Evolutionary conservation across 2,329 filamentous ascomycete species (phyloP), one percentile per base, ranked within the genome.

Genomic region (Lecanicillium sp.): DNA sequence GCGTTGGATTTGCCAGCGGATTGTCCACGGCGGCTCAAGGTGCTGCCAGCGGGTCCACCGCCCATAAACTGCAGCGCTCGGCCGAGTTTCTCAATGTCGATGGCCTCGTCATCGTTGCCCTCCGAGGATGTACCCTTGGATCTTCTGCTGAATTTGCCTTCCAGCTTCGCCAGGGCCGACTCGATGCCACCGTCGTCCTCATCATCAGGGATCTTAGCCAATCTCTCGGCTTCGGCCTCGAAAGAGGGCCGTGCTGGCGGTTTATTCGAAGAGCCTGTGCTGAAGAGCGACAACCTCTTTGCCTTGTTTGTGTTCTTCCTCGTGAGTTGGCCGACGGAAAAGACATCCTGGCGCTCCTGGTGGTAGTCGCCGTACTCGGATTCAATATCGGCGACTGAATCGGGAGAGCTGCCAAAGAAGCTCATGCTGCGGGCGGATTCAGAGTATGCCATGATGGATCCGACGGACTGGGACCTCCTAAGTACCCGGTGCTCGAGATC

Each of bases 141-240:
- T 56, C 65, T 79, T 56, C 75, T 82, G 60, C 84, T 77, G 56
- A 84, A 93, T 56, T 81, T 91, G 9, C 93, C 93, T 68, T 98
- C 93, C 0, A 98, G 75, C 60, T 97, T 98, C 57, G 90, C 68
- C 43, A 98, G 66, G 0, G 93, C 88, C n/a, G 90, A 90, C 61
- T 97, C 93, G 21, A 97, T 83, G 11, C 91, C 91, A 6, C 89
- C 89, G 60, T 94, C 87, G 52, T 83, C 78, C 14, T 71, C 62
- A 30, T 94, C 88, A 60, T 96, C 90, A 0, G 91, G 89, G 21
- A 97, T 87, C 48, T 87, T 83, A 2, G 90, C 88, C 46, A 98
- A 79, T 57, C 87, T 87, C 51, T 90, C 83, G 1, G 94, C 88
- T 58, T 95, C 90, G 3, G 79, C 84, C 64, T 97, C 89, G 56